Conservation (phyloP, 2,329 filamentous ascomycete genomes). For the Pseudogymnoascus sp. region DNA sequence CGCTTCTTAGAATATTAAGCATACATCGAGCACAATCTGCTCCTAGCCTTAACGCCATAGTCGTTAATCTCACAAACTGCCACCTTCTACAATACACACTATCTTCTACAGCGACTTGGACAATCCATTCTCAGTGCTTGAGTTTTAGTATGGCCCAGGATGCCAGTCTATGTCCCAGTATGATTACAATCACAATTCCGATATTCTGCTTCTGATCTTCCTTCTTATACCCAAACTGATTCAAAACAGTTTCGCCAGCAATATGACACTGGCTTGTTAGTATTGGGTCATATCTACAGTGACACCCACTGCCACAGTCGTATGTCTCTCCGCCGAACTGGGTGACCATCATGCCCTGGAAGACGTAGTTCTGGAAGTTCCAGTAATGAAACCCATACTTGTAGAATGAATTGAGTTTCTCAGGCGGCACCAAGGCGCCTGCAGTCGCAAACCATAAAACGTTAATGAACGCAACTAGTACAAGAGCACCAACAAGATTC, state of each 20-base stretch:
- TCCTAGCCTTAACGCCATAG: too few relatives aligned
- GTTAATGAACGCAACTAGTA: conserved; percentile 72
- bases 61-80: too few relatives aligned
- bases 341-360: conserved; percentile 85
- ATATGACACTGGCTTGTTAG: neutral
- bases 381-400: conserved; percentile 82
- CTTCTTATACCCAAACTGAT: neutral
- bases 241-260: neutral
- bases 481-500: conserved; percentile 69
- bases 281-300: conserved; percentile 36
- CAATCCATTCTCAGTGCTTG: neutral
- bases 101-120: too few relatives aligned
- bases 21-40: neutral
- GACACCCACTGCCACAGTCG: conserved; percentile 45
- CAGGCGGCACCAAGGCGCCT: conserved; percentile 68
- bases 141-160: neutral
- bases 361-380: conserved; percentile 76
- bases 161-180: neutral
- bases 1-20: neutral
- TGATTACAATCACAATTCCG: neutral
- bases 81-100: too few relatives aligned
- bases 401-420: conserved; percentile 70
- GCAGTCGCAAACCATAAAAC: conserved; percentile 79
- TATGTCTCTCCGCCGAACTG: conserved; percentile 50
- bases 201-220: neutral